Evolutionary conservation across 2,329 filamentous ascomycete species (phyloP), one percentile per base, ranked within the genome.

Genomic region (Fusarium sp.): DNA sequence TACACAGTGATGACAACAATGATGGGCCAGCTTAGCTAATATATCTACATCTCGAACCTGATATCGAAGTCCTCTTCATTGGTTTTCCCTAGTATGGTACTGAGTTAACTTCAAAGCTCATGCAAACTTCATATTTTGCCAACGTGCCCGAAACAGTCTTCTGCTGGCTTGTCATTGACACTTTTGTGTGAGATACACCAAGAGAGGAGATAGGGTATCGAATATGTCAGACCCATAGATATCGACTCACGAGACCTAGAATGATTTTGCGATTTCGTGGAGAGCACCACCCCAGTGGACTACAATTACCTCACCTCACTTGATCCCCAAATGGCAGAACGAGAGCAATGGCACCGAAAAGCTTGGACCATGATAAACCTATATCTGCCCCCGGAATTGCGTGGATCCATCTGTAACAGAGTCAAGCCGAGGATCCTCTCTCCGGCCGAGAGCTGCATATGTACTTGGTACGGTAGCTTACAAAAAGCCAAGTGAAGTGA

Each of bases 381-480:
- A 58, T 35, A 69, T 57, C 49, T 63, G 18, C 49, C 46, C 46
- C 66, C 48, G 38, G 39, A 37, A 55, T 67, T 33, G 54, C 69
- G 51, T 70, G 66, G 66, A 57, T 52, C 58, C 37, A 42, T 59
- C 45, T 67, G 63, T 31, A 45, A 46, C 61, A 67, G 64, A 73
- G 62, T 57, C 61, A 73, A 63, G 66, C 66, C 70, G 70, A 73
- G 66, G 58, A 58, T 59, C 41, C 46, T 64, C 58, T 66, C 61
- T 41, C 70, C 70, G 70, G 66, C 70, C 70, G 70, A 67, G 49
- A 73, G 66, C 62, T 73, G 42, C 57, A 33, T 51, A 46, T 46
- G 25, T 46, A 51, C 18, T 19, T 37, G 10, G 33, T 16, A 35
- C n/a, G 60, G 56, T 66, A 63, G 55, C 51, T 67, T 44, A 51